Conservation (phyloP, 2,329 filamentous ascomycete species). For the Chrysoporthe cubensis region DNA sequence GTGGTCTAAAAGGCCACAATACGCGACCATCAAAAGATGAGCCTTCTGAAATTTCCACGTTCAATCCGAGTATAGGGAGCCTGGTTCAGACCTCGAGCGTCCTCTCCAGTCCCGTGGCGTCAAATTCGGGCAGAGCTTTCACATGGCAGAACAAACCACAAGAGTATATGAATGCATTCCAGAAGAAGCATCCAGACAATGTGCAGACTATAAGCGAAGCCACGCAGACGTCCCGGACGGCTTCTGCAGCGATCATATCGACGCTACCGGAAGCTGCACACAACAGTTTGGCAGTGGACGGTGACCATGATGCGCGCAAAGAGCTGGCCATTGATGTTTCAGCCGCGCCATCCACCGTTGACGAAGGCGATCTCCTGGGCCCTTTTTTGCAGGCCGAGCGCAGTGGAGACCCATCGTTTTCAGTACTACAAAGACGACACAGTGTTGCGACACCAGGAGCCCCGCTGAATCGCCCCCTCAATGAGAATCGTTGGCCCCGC, state of each 20-base stretch:
- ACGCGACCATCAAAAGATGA: constrained; percentile 63
- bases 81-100: constrained; percentile 42
- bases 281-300: constrained; percentile 20
- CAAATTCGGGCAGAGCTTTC: constrained; percentile 52
- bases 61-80: constrained; percentile 41
- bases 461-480: constrained; percentile 40
- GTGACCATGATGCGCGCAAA: constrained; percentile 47
- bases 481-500: constrained; percentile 69
- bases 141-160: constrained; percentile 68
- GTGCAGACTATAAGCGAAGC: constrained; percentile 30
- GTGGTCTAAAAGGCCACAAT: constrained; percentile 55
- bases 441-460: constrained; percentile 50
- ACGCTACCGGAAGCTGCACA: constrained; percentile 32
- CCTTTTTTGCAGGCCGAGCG: constrained; percentile 54
- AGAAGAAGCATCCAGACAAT: constrained; percentile 37
- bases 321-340: constrained; percentile 55
- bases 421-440: constrained; percentile 64
- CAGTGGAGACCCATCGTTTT: constrained; percentile 46
- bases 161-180: constrained; percentile 55
- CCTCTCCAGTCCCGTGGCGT: constrained; percentile 44
- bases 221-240: constrained; percentile 23
- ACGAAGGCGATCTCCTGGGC: constrained; percentile 63
- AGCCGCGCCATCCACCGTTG: constrained; percentile 60
- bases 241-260: constrained; percentile 16
- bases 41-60: constrained; percentile 41